Evolutionary conservation across 805 yeast genomes (phyloP).

Genomic region (Barnettozyma wickerhamii): DNA sequence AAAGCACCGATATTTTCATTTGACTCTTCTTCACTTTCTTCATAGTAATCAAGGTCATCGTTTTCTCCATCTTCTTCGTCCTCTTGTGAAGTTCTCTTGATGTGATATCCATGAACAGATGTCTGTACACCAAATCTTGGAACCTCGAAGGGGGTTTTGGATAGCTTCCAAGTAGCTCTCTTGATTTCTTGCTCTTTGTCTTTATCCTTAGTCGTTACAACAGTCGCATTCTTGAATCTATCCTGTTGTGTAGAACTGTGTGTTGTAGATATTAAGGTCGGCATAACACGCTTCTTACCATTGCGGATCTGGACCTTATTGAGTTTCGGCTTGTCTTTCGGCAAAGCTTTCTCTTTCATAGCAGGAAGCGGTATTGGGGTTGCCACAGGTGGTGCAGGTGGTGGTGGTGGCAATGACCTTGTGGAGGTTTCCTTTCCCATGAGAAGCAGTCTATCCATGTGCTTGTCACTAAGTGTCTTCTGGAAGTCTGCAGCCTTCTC

Average conservation of each 20-base stretch:
- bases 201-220: slow-evolving; percentile 12
- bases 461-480: slow-evolving; percentile 27
- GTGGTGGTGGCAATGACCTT: slow-evolving; percentile 2
- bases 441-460: slow-evolving; percentile 41
- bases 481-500: slow-evolving; percentile 46
- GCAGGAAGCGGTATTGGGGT: neutral
- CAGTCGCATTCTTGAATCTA: slow-evolving; percentile 15
- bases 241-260: slow-evolving; percentile 19
- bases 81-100: slow-evolving; percentile 26
- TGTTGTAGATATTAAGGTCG: slow-evolving; percentile 53
- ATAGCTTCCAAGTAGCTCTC: slow-evolving; percentile 23
- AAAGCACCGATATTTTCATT: slow-evolving; percentile 15
- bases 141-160: slow-evolving; percentile 43
- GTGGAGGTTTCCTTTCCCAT: slow-evolving; percentile 15
- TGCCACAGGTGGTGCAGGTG: neutral
- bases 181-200: slow-evolving; percentile 4
- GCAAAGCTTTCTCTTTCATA: slow-evolving; percentile 20
- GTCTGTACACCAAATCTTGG: slow-evolving; percentile 67
- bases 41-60: slow-evolving; percentile 30
- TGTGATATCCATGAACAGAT: slow-evolving; percentile 52
- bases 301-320: slow-evolving; percentile 63
- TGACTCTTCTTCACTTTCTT: slow-evolving; percentile 45
- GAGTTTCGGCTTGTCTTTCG: slow-evolving; percentile 21
- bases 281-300: slow-evolving; percentile 74
- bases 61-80: slow-evolving; percentile 23